These are phyloP conservation scores for Lachnellula willkommii DNA, from an alignment of 2,329 filamentous ascomycete genomes.

Conservation along the genomic window DNA sequence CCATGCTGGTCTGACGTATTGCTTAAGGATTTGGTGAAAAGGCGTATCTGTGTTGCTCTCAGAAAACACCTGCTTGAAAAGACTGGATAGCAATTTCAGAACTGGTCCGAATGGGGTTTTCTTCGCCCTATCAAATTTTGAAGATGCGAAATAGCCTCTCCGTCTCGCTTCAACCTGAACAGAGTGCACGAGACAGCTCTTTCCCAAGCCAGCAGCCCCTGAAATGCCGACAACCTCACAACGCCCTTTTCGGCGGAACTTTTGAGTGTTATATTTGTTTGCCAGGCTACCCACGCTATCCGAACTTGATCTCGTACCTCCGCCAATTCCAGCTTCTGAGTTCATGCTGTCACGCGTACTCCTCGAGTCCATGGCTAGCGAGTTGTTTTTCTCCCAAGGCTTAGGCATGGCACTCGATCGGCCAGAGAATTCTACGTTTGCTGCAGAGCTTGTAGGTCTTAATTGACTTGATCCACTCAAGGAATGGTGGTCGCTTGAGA, in stretches of 20 bases:
- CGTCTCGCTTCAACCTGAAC: conserved; percentile 56
- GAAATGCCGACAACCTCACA: conserved; percentile 60
- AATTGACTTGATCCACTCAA: conserved; percentile 10
- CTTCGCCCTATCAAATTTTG: conserved; percentile 60
- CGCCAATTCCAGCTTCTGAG: conserved; percentile 5
- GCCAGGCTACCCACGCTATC: conserved; percentile 28
- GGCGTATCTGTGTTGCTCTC: conserved; percentile 60
- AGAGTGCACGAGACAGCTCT: conserved; percentile 59
- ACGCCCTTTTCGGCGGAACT: conserved; percentile 56
- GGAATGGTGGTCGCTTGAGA: background rate
- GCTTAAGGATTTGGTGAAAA: conserved; percentile 56
- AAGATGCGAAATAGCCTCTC: conserved; percentile 59
- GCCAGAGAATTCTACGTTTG: conserved; percentile 16
- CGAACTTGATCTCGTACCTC: conserved; percentile 16
- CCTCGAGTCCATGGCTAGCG: conserved; percentile 18
- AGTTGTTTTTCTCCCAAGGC: conserved; percentile 28
- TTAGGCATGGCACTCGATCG: conserved; percentile 9
- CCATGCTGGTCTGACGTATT: conserved; percentile 60
- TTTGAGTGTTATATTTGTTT: conserved; percentile 32
- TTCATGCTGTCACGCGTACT: conserved; percentile 20
- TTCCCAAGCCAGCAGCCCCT: conserved; percentile 58
- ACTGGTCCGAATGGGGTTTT: conserved; percentile 58
- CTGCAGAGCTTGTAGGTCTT: conserved; percentile 20
- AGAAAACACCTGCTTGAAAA: conserved; percentile 64
- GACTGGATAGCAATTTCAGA: conserved; percentile 58